phyloP scores from a whole-genome alignment of 306 rosid genomes.

The Dalbergia cochinchinensis region DNA sequence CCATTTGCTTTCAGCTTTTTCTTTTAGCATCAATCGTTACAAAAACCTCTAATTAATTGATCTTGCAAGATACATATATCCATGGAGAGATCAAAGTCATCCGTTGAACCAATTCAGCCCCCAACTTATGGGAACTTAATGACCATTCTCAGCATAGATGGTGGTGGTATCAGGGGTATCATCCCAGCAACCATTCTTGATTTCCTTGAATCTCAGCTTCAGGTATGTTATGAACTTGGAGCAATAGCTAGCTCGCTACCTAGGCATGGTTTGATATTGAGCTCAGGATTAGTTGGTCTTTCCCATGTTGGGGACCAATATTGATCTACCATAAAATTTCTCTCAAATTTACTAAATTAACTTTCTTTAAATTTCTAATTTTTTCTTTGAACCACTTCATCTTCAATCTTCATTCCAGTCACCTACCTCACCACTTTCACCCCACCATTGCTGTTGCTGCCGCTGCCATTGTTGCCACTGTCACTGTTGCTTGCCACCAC shows the following conservation, averaged over 20 bases:
- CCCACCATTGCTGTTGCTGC: too few species aligned
- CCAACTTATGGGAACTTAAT: constrained; percentile 71
- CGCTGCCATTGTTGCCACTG: too few species aligned
- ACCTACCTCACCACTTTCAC: too few species aligned
- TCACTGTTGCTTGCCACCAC: too few species aligned
- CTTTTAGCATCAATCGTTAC: neutral
- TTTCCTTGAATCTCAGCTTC: constrained; percentile 74
- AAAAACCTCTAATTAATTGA: neutral
- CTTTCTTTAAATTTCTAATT: too few species aligned
- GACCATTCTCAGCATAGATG: constrained; percentile 76
- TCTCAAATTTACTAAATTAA: too few species aligned
- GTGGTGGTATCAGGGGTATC: constrained; percentile 75
- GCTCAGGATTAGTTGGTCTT: too few species aligned
- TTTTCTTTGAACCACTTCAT: too few species aligned
- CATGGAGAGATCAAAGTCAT: constrained; percentile 44
- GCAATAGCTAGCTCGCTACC: neutral
- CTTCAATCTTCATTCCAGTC: too few species aligned
- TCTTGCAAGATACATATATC: neutral
- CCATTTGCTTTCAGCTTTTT: neutral
- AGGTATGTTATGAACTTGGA: constrained; percentile 47
- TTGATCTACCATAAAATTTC: too few species aligned
- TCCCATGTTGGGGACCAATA: too few species aligned
- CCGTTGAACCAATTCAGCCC: constrained; percentile 47
- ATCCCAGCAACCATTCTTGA: constrained; percentile 70
- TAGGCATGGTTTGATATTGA: too few species aligned